Conservation (phyloP, 1,284 basidiomycete species). For the Marasmius tenuissimus region DNA sequence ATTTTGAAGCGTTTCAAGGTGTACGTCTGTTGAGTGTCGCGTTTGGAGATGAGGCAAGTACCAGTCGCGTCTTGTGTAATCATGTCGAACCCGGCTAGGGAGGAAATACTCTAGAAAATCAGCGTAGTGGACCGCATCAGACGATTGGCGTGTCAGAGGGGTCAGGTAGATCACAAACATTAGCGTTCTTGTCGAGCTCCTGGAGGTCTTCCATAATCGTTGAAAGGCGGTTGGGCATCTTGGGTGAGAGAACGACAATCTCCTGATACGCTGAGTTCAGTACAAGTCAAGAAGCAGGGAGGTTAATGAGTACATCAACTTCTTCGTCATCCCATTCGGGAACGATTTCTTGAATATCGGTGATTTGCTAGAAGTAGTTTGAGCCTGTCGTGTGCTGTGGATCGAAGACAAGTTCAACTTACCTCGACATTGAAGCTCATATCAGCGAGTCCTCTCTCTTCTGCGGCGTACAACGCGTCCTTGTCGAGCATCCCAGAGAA, state of each 20-base stretch:
- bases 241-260: constrained; percentile 38
- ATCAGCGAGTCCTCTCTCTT: constrained; percentile 2
- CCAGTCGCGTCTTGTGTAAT: constrained; percentile 2
- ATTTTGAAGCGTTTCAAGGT: constrained; percentile 49
- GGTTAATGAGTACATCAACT: constrained; percentile 31
- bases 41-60: constrained; percentile 9
- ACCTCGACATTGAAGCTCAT: constrained; percentile 41
- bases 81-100: constrained; percentile 15
- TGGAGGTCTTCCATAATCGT: constrained; percentile 19
- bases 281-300: not conserved
- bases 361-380: constrained; percentile 26
- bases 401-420: constrained; percentile 8
- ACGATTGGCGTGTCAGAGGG: not conserved
- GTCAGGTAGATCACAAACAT: not conserved
- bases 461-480: constrained; percentile 6
- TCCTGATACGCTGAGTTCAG: constrained; percentile 27
- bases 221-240: constrained; percentile 11
- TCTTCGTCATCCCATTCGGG: constrained; percentile 43
- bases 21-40: constrained; percentile 36
- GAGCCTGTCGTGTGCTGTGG: not conserved
- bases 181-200: not conserved
- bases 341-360: constrained; percentile 34
- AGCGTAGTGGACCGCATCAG: not conserved
- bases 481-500: constrained; percentile 26
- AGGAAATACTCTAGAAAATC: constrained; percentile 3